Base-by-base conservation (phyloP, 2,329 filamentous ascomycete species). In the Lojkania enalia region DNA sequence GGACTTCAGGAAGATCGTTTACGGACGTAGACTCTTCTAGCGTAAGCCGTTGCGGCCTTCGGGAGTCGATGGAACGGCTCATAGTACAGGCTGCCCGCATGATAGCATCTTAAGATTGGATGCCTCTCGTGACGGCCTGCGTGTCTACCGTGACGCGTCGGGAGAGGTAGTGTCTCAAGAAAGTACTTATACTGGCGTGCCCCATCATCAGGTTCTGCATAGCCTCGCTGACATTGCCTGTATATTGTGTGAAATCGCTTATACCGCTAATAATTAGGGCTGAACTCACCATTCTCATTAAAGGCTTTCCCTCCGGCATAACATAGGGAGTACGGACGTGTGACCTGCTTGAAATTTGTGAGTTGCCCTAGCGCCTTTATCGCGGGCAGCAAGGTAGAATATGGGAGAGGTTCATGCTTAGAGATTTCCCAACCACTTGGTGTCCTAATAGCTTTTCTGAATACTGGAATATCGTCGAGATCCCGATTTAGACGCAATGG, bases 291-390 rank as follows among this genome's bases (percentile, higher is more conserved):
- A 44, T 66, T 71, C 33, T 67, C 44, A 46, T 73, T 71, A 35
- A 74, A 70, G 3, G 55, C 64, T 46, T 72, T 72, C 13, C 63
- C 63, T 54, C 35, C 54, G 15, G 50, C 52, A 47, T 73, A 71
- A 54, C 57, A 58, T 15, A 73, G 61, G 19, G 35, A 46, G 48
- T 73, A 72, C 11, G 55, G 64, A 52, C 60, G 60, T 5, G 60
- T 59, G 35, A 70, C 53, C 39, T 67, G 47, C 9, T 40, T 40
- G 53, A 71, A 67, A 29, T 61, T 55, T 2, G 57, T 72, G 21
- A 72, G 64, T 48, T 68, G 15, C 30, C 62, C 57, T 6, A 58
- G 57, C 39, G 49, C 51, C 46, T 54, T 51, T 43, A 71, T 68
- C 51, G 51, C 49, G 18, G 49, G 63, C 23, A 55, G 23, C 11